A percentile compares a stretch with the other conserved stretches of the same genome.
phyloP scores from a whole-genome alignment of 2,329 filamentous ascomycete genomes.

The Sporothrix brasiliensis region DNA sequence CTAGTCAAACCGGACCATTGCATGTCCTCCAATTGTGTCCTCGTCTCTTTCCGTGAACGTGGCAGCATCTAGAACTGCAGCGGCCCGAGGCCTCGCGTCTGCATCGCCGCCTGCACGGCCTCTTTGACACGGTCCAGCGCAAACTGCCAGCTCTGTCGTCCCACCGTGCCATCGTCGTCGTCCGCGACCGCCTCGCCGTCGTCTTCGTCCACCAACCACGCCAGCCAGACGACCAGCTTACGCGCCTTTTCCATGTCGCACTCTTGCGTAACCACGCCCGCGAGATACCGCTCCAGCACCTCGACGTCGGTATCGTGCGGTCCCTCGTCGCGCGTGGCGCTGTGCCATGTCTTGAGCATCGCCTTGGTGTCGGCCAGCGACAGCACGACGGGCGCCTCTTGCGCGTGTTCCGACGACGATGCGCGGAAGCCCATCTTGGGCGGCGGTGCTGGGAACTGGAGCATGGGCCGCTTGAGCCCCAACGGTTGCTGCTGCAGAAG shows the following conservation, averaged over 20 bases:
- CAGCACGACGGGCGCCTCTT: constrained; percentile 43
- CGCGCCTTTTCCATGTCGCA: constrained; percentile 83
- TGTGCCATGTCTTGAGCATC: constrained; percentile 76
- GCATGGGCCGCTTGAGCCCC: constrained; percentile 41
- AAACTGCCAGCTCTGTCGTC: constrained; percentile 51
- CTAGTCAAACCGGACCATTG: neutral
- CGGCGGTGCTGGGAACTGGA: constrained; percentile 54
- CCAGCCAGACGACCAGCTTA: constrained; percentile 78
- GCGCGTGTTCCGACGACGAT: constrained; percentile 34
- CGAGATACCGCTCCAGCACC: constrained; percentile 73
- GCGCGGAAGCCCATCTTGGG: constrained; percentile 52
- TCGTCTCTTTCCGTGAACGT: no score
- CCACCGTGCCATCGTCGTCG: neutral
- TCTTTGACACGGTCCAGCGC: constrained; percentile 51
- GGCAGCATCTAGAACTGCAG: constrained; percentile 49
- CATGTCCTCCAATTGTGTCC: neutral
- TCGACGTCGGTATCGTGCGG: constrained; percentile 79
- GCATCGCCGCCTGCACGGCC: constrained; percentile 59
- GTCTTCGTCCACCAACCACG: constrained; percentile 58
- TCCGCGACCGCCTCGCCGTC: constrained; percentile 43
- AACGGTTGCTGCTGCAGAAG: neutral
- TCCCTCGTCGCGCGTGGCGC: constrained; percentile 69
- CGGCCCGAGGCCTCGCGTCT: constrained; percentile 58
- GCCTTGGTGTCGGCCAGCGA: constrained; percentile 65
- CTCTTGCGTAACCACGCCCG: constrained; percentile 73